Evolutionary conservation across 2,329 filamentous ascomycete genomes (phyloP), one percentile per base, ranked within the genome.

Genomic region (Cadophora sp.): DNA sequence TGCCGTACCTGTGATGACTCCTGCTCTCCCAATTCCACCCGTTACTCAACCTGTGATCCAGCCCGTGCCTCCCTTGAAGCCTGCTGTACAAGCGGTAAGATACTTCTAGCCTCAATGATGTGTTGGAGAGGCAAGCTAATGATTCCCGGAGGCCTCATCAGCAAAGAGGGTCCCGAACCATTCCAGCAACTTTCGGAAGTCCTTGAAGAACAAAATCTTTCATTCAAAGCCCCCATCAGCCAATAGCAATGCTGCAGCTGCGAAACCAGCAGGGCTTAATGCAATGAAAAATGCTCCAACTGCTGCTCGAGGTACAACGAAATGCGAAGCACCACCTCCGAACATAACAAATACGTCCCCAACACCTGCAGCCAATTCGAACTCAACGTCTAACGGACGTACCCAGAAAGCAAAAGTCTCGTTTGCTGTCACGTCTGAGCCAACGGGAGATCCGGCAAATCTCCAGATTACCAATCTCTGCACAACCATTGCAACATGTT

Each of bases 381-480:
- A 22, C 3, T 24, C 51, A 14, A 43, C 12, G 6, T 34, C 29
- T 9, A 22, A 9, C n/a, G 53, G n/a, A 24, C 22, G 29, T 3
- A 2, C 59, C 4, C 48, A 22, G 5, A 65, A 59, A 43, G 6
- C 50, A 26, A 66, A 67, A 26, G 64, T 71, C 8, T 43, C 67
- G n/a, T 71, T 69, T 34, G 27, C 53, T 8, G 58, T 43, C 29
- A n/a, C 55, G 3, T 8, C 50, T 16, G 26, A 59, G 3, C 34
- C 43, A 19, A 43, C n/a, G 24, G 40, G 60, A 12, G 48, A 58
- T 48, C 51, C 51, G 5, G 24, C 27, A 24, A 51, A 37, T 27
- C 40, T 65, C 6, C 68, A 48, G 37, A 65, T 69, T n/a, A 68
- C 68, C 14, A 68, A 70, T 53, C 26, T 71, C 6, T 71, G 70